Base-by-base conservation (phyloP, 2,329 filamentous ascomycete species). In the Mollisiaceae sp. region DNA sequence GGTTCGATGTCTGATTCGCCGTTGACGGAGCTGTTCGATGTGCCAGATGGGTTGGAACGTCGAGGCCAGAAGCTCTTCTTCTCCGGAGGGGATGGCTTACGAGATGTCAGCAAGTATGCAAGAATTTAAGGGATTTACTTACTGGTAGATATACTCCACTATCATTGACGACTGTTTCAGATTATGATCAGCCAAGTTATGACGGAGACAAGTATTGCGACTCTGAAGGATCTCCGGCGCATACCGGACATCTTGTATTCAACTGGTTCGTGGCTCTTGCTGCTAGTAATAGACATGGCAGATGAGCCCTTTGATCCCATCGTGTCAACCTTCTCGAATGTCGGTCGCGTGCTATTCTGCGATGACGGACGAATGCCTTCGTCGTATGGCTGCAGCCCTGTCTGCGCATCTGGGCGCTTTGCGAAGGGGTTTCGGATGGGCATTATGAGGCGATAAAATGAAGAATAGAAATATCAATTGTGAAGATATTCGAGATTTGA, bases 111-210 rank as follows among this genome's bases (percentile, higher is more conserved):
- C 73, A 64, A 69, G 77, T 70, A 74, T 36, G 58, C 12, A 59
- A 47, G 12, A 8, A 41, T 14, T 39, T 9, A 35, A 8, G 41
- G 20, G 36, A 45, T 24, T 35, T 60, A 71, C 87, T 79, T 88
- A 95, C 93, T 73, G 94, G 94, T 71, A 98, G 86, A 80, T 97
- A 98, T 68, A 97, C 91, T 71, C 94, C 94, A 78, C 91, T 96
- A 79, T 97, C 94, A 77, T 97, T 96, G 78, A 98, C 95, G 70
- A 97, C 94, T 97, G 77, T 72, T 70, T 63, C 20, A 14, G n/a
- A 27, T 8, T 1, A 14, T 22, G 47, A 62, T 66, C 32, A 66
- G 64, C 56, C 63, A 63, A 43, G 14, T 18, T 59, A n/a, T 50
- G n/a, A 27, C 20, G 15, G 36, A 18, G 5, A 54, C 38, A 32